These are phyloP conservation scores for Schrenkiella parvula DNA, from an alignment of 345 rosid genomes.

Conservation along the genomic window DNA sequence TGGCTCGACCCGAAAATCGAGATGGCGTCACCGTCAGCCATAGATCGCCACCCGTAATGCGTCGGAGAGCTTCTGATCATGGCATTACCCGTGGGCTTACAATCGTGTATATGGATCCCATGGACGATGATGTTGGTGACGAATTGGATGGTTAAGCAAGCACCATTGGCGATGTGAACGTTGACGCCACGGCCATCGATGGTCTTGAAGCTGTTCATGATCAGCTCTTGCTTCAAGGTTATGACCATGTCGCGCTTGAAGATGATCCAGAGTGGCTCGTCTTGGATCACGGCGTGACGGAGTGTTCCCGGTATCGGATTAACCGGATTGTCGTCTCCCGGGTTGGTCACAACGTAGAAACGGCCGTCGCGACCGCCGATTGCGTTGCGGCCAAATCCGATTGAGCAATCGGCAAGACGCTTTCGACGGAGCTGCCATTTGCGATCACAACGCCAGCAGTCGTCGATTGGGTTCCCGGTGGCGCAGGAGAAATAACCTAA, in stretches of 20 bases:
- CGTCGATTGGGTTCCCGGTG: slow-evolving; percentile 79
- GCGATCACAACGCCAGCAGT: slow-evolving; percentile 77
- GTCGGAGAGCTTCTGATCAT: slow-evolving; percentile 80
- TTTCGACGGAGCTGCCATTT: slow-evolving; percentile 52
- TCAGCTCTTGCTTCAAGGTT: slow-evolving; percentile 63
- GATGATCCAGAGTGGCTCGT: slow-evolving; percentile 72
- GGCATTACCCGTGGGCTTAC: slow-evolving; percentile 70
- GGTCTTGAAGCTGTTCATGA: slow-evolving; percentile 86
- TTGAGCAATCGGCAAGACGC: slow-evolving; percentile 60
- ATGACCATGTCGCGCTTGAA: slow-evolving; percentile 80
- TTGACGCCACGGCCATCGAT: slow-evolving; percentile 67
- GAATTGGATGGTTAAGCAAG: slow-evolving; percentile 61
- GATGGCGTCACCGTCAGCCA: slow-evolving; percentile 75
- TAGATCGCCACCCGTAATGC: slow-evolving; percentile 72
- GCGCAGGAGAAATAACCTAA: slow-evolving; percentile 60
- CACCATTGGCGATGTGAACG: slow-evolving; percentile 59
- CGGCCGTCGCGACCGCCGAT: slow-evolving; percentile 75
- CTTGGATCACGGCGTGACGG: slow-evolving; percentile 81
- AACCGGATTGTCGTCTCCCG: slow-evolving; percentile 53
- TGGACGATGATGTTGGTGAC: slow-evolving; percentile 74
- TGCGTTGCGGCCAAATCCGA: slow-evolving; percentile 80
- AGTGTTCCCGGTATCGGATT: slow-evolving; percentile 73
- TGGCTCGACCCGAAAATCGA: slow-evolving; percentile 76
- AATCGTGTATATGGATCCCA: slow-evolving; percentile 65
- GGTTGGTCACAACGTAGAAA: slow-evolving; percentile 56